These are phyloP conservation scores for Tarenaya hassleriana DNA, from an alignment of 345 rosid species.

Conservation along the genomic window DNA sequence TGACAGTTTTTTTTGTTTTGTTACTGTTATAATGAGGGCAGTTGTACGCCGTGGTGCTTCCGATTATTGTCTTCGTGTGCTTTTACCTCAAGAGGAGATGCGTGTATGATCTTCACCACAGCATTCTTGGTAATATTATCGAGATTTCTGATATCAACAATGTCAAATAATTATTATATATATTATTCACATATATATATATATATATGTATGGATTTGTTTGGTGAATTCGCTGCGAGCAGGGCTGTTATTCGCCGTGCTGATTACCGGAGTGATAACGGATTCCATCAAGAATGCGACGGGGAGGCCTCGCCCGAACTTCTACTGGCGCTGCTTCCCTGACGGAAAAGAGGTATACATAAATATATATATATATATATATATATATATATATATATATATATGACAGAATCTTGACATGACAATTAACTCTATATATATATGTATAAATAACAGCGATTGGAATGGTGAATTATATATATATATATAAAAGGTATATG, in stretches of 20 bases:
- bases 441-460: too few relatives aligned
- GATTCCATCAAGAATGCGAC: conserved; percentile 70
- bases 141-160: too few relatives aligned
- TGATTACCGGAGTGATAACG: conserved; percentile 68
- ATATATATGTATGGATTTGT: too few relatives aligned
- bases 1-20: too few relatives aligned
- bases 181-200: too few relatives aligned
- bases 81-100: conserved; percentile 48
- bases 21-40: conserved; percentile 24
- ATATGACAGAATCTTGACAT: too few relatives aligned
- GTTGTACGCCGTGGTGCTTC: conserved; percentile 52
- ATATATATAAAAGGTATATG: conserved; percentile 35
- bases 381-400: too few relatives aligned
- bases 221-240: conserved; percentile 4
- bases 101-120: conserved; percentile 80
- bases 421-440: too few relatives aligned
- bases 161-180: too few relatives aligned
- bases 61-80: conserved; percentile 41
- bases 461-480: not conserved
- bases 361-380: not conserved
- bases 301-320: conserved; percentile 87
- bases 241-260: conserved; percentile 57
- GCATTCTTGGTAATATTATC: conserved; percentile 46
- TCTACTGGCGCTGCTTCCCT: conserved; percentile 97
- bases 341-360: conserved; percentile 57